Evolutionary conservation across 352 stramenopile genomes (phyloP), one percentile per base, ranked within the genome.

Genomic region (Globisporangium cederbergense): DNA sequence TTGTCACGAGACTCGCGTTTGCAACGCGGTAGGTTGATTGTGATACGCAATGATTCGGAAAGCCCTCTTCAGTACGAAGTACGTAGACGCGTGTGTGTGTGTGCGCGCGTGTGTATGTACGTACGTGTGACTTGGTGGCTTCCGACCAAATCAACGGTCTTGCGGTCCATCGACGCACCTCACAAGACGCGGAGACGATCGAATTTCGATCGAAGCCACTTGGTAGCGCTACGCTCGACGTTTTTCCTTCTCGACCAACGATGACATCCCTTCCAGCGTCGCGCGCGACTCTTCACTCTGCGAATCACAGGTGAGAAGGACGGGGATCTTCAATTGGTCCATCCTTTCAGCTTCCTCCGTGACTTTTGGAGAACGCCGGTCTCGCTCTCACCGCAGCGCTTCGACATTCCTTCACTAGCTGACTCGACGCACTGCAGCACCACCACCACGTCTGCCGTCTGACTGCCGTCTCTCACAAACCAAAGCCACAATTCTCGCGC

Each of bases 401-500:
- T 58, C 32, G 13, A n/a, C 30, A 30, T 58, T 46, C 32, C 52
- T 13, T 47, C 42, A 14, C 0, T 11, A 10, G 16, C 42, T 47
- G 42, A 47, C 42, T 47, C 42, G 42, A n/a, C 42, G 42, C 42
- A 46, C 40, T 7, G 42, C 16, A 47, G 40, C 13, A 47, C 11
- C 14, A 22, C 4, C 42, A 28, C 25, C 25, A 1, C 2, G 25
- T 28, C 1, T 28, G 38, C 38, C 10, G 38, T 45, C 38, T 45
- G 38, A 10, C 38, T 45, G 13, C 42, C 18, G 13, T 10, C 42
- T 20, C 42, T 20, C 42, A 45, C 40, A 45, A 51, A n/a, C 45
- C 45, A 30, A 4, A 25, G 53, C 11, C 62, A 67, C 62, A 11
- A 67, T 67, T 62, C 25, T 61, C 43, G 54, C 34, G 32, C 53